Conservation (phyloP, 768 basidiomycete genomes). For the Tulasnella sp. region DNA sequence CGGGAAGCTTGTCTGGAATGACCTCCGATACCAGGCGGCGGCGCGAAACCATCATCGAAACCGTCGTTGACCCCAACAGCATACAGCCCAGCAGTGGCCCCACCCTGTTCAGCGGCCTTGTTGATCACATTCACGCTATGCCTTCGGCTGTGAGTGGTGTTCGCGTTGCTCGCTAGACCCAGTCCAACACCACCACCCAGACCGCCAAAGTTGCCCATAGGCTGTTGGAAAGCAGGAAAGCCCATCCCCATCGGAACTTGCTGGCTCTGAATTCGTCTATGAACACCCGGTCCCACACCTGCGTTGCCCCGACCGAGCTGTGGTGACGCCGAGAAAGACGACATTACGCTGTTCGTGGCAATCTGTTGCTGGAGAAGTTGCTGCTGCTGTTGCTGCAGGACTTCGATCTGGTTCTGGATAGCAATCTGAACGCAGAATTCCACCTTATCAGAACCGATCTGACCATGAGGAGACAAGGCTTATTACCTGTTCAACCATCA, state of each 20-base stretch:
- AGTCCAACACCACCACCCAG: slow-evolving; percentile 24
- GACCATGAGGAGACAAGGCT: neutral
- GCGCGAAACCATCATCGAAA: slow-evolving; percentile 72
- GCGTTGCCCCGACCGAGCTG: slow-evolving; percentile 38
- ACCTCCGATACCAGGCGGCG: slow-evolving; percentile 40
- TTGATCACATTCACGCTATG: slow-evolving; percentile 90
- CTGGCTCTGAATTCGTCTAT: slow-evolving; percentile 74
- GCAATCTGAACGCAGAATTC: slow-evolving; percentile 48
- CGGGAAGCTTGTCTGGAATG: slow-evolving; percentile 68
- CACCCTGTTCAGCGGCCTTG: slow-evolving; percentile 44
- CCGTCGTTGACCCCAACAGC: slow-evolving; percentile 37
- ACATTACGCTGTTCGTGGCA: slow-evolving; percentile 67
- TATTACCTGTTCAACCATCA: slow-evolving; percentile 90
- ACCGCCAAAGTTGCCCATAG: slow-evolving; percentile 14
- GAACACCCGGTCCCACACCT: slow-evolving; percentile 28
- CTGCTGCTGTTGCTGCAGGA: slow-evolving; percentile 80
- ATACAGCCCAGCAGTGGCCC: slow-evolving; percentile 29
- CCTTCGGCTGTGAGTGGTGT: slow-evolving; percentile 63
- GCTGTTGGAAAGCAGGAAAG: slow-evolving; percentile 30
- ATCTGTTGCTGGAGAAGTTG: slow-evolving; percentile 83
- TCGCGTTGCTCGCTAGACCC: slow-evolving; percentile 27
- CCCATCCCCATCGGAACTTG: slow-evolving; percentile 46
- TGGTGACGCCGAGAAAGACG: slow-evolving; percentile 54
- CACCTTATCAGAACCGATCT: slow-evolving; percentile 6
- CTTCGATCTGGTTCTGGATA: slow-evolving; percentile 82